Evolutionary conservation across 148 eudicot genomes (phyloP).

Genomic region (Hydrangea macrophylla): DNA sequence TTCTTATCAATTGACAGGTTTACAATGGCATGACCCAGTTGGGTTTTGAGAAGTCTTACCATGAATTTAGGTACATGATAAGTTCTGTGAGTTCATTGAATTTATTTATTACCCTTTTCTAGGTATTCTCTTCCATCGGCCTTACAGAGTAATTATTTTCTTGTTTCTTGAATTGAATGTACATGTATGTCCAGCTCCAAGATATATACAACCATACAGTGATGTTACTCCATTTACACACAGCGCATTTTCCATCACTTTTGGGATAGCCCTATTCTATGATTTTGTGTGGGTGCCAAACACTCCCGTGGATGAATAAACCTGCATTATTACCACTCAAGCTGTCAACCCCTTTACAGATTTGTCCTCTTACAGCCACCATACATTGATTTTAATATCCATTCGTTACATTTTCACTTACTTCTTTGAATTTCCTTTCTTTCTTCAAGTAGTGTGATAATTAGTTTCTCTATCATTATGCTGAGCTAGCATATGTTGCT

Average conservation of each 20-base stretch:
- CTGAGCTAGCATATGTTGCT: background rate
- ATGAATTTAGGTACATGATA: slow-evolving; percentile 59
- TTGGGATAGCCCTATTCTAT: no score
- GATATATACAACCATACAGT: no score
- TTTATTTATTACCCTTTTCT: background rate
- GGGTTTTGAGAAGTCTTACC: slow-evolving; percentile 71
- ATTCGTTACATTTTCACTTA: background rate
- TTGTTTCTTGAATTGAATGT: no score
- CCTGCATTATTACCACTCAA: background rate
- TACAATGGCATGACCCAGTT: slow-evolving; percentile 89
- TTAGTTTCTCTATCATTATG: background rate
- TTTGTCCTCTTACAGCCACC: no score
- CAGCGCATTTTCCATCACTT: no score
- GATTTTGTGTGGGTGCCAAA: background rate
- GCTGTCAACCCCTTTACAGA: background rate
- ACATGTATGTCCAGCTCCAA: no score
- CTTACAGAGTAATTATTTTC: no score
- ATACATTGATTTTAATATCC: background rate
- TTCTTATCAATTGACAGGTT: slow-evolving; percentile 44
- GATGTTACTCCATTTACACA: no score
- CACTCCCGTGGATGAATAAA: background rate
- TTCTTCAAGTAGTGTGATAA: background rate
- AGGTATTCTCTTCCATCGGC: background rate
- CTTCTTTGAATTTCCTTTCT: background rate
- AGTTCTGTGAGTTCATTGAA: slow-evolving; percentile 2